Conservation (phyloP, 2,329 filamentous ascomycete genomes). For the Neonectria magnoliae region DNA sequence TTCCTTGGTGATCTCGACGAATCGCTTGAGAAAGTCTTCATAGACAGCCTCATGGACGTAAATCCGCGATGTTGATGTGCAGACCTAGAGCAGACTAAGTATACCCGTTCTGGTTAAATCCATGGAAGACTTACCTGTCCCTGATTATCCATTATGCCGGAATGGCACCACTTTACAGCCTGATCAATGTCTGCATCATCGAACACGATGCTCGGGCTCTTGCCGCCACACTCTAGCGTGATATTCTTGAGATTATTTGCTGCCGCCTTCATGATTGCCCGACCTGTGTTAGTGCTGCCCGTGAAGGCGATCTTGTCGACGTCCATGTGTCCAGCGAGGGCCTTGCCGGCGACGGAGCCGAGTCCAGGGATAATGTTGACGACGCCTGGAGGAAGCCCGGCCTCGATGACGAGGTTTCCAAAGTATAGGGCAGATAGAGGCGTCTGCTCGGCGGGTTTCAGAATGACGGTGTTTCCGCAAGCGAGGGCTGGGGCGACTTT, state of each 20-base stretch:
- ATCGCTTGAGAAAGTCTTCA: conserved; percentile 67
- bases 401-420: conserved; percentile 70
- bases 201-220: conserved; percentile 65
- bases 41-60: conserved; percentile 64
- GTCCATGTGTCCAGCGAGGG: conserved; percentile 68
- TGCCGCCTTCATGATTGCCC: conserved; percentile 74
- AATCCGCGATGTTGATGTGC: conserved; percentile 64
- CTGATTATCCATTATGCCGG: conserved; percentile 58
- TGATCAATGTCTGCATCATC: conserved; percentile 67
- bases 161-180: conserved; percentile 59
- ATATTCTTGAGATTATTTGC: conserved; percentile 66
- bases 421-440: conserved; percentile 68
- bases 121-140: conserved; percentile 56
- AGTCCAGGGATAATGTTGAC: conserved; percentile 74
- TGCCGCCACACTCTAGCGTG: conserved; percentile 66
- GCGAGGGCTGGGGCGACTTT: conserved; percentile 72
- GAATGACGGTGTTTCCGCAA: conserved; percentile 64
- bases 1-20: conserved; percentile 55
- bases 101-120: too few relatives aligned
- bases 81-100: conserved; percentile 52
- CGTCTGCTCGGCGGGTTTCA: conserved; percentile 68
- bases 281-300: conserved; percentile 71
- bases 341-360: conserved; percentile 69
- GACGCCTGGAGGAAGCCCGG: conserved; percentile 75
- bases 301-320: conserved; percentile 78